phyloP scores from a whole-genome alignment of 352 stramenopile species.

The Pythium pyrilobum region DNA sequence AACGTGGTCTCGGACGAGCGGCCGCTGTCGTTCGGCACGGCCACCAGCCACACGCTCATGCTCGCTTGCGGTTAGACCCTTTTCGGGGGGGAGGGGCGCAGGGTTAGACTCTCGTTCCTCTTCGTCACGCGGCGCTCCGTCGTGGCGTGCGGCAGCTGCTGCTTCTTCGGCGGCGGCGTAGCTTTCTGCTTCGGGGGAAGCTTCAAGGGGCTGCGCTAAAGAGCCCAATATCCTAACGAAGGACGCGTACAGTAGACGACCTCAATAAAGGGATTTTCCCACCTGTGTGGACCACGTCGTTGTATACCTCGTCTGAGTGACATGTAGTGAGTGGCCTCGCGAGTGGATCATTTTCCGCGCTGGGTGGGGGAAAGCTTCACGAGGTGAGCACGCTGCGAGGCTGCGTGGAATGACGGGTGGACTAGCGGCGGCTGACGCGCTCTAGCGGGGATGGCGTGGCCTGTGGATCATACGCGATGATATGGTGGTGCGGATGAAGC shows the following conservation, averaged over 20 bases:
- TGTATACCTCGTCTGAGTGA: not conserved
- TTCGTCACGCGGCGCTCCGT: too few relatives aligned
- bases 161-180: constrained; percentile 1
- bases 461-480: not conserved
- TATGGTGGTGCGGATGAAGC: not conserved
- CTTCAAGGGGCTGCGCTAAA: constrained; percentile 9
- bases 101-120: too few relatives aligned
- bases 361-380: too few relatives aligned
- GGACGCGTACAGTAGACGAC: not conserved
- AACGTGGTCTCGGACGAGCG: constrained; percentile 81
- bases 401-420: too few relatives aligned
- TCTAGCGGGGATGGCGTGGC: constrained; percentile 4
- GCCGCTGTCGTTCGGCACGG: constrained; percentile 79
- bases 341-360: too few relatives aligned
- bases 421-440: too few relatives aligned
- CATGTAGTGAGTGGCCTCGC: not conserved
- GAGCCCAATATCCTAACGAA: constrained; percentile 6
- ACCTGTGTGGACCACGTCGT: not conserved
- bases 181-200: constrained; percentile 12
- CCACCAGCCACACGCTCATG: constrained; percentile 73
- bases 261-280: not conserved
- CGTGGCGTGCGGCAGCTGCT: too few relatives aligned
- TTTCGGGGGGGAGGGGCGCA: too few relatives aligned
- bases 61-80: constrained; percentile 12
- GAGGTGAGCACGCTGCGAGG: too few relatives aligned